Evolutionary conservation across 129 eudicot genomes (phyloP).

Genomic region (Cynara cardunculus): DNA sequence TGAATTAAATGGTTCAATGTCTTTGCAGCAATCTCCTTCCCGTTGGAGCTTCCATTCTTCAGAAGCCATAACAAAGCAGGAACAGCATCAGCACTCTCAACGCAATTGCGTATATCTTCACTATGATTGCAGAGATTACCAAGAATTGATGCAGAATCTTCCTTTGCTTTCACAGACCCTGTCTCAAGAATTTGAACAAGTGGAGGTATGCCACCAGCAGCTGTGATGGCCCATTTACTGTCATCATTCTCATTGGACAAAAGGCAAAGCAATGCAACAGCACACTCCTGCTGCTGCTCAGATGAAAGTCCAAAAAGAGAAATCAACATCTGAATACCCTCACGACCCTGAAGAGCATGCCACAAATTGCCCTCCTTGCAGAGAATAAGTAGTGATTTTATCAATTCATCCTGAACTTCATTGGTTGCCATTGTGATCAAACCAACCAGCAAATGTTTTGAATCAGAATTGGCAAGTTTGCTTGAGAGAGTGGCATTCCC

Average conservation of each 20-base stretch:
- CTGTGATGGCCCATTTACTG: conserved; percentile 99
- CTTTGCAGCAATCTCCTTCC: conserved; percentile 95
- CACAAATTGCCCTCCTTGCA: conserved; percentile 86
- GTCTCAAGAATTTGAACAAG: conserved; percentile 97
- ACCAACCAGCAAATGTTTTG: conserved; percentile 90
- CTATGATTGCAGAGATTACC: conserved; percentile 98
- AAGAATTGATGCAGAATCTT: conserved; percentile 92
- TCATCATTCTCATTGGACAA: conserved; percentile 92
- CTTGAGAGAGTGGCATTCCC: conserved; percentile 67
- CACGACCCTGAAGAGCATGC: conserved; percentile 99
- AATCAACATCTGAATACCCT: conserved; percentile 92
- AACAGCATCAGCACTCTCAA: conserved; percentile 99
- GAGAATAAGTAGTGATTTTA: conserved; percentile 72
- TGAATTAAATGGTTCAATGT: conserved; percentile 92
- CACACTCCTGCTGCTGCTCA: conserved; percentile 99
- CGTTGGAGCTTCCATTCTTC: conserved; percentile 94
- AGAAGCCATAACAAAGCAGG: conserved; percentile 96
- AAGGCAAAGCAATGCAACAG: conserved; percentile 95
- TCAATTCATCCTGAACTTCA: conserved; percentile 95
- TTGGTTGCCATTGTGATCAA: conserved; percentile 93
- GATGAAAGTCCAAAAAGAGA: conserved; percentile 98
- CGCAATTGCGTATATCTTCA: conserved; percentile 98
- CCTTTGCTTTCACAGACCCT: conserved; percentile 94
- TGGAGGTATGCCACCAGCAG: conserved; percentile 99
- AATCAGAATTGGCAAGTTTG: conserved; percentile 79